Evolutionary conservation across 495 filamentous ascomycete genomes (phyloP).

Genomic region (Hypomontagnella monticulosa): DNA sequence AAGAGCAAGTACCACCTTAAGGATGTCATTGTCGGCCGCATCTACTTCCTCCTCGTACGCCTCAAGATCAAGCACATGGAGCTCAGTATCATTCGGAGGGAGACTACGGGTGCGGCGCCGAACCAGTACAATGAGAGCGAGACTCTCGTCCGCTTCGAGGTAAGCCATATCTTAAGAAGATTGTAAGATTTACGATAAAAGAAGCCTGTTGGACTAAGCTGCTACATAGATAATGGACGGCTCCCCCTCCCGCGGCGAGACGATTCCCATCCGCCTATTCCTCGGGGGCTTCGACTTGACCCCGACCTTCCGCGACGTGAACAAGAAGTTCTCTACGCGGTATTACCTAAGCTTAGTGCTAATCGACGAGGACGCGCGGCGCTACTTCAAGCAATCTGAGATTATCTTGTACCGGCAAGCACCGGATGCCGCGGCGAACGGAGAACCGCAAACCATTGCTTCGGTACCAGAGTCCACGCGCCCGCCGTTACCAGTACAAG

Average conservation of each 20-base stretch:
- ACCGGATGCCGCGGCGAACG: conserved; percentile 61
- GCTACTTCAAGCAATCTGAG: conserved; percentile 99
- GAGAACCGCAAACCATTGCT: conserved; percentile 34
- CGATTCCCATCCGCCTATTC: conserved; percentile 97
- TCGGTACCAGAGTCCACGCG: conserved; percentile 43
- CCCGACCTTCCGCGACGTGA: conserved; percentile 98
- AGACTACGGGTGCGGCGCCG: conserved; percentile 97
- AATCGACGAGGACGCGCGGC: conserved; percentile 96
- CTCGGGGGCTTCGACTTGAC: conserved; percentile 97
- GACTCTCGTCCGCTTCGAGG: conserved; percentile 97
- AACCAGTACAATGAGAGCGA: conserved; percentile 99
- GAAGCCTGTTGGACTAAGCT: background rate
- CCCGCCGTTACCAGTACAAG: conserved; percentile 32
- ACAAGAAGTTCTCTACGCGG: conserved; percentile 99
- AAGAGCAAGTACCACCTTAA: conserved; percentile 99
- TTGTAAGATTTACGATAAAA: background rate
- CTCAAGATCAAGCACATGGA: conserved; percentile 99
- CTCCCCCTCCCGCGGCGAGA: conserved; percentile 95
- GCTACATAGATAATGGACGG: conserved; percentile 93
- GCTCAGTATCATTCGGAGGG: conserved; percentile 93
- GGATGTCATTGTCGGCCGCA: conserved; percentile 98
- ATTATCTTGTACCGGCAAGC: conserved; percentile 97
- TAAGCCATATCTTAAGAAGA: no score
- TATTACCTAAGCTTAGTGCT: conserved; percentile 97
- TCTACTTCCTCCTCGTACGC: conserved; percentile 97